Evolutionary conservation across 1,284 basidiomycete genomes (phyloP).

Genomic region (Melanopsichium pennsylvanicum): DNA sequence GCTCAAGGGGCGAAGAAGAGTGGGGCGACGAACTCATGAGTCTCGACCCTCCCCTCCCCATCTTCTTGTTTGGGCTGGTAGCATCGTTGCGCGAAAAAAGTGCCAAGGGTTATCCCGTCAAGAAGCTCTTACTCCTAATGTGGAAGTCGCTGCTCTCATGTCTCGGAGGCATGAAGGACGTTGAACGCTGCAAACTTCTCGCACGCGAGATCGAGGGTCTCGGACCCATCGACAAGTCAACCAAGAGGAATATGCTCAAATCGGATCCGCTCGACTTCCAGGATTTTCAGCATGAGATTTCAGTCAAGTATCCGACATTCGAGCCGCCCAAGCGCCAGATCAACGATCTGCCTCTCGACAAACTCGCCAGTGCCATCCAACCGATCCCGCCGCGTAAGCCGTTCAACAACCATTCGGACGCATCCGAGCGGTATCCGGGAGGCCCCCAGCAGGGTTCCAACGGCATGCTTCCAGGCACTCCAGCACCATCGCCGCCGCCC

Average conservation of each 20-base stretch:
- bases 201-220: conserved; percentile 78
- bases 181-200: conserved; percentile 81
- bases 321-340: conserved; percentile 66
- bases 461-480: conserved; percentile 66
- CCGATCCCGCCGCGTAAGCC: conserved; percentile 56
- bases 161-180: conserved; percentile 88
- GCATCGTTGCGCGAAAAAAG: conserved; percentile 90
- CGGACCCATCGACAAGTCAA: conserved; percentile 31
- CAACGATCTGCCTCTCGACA: conserved; percentile 66
- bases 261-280: conserved; percentile 60
- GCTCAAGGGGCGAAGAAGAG: conserved; percentile 54
- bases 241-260: conserved; percentile 47
- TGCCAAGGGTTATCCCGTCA: conserved; percentile 75
- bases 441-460: conserved; percentile 69
- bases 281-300: conserved; percentile 59
- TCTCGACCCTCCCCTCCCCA: conserved; percentile 89
- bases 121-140: conserved; percentile 83
- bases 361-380: conserved; percentile 53
- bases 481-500: conserved; percentile 86
- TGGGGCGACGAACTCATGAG: conserved; percentile 67
- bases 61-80: conserved; percentile 88
- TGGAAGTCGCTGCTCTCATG: conserved; percentile 95
- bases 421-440: conserved; percentile 81
- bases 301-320: conserved; percentile 67
- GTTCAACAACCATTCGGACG: conserved; percentile 73